phyloP scores from a whole-genome alignment of 768 basidiomycete genomes.

The Psilocybe sp. region DNA sequence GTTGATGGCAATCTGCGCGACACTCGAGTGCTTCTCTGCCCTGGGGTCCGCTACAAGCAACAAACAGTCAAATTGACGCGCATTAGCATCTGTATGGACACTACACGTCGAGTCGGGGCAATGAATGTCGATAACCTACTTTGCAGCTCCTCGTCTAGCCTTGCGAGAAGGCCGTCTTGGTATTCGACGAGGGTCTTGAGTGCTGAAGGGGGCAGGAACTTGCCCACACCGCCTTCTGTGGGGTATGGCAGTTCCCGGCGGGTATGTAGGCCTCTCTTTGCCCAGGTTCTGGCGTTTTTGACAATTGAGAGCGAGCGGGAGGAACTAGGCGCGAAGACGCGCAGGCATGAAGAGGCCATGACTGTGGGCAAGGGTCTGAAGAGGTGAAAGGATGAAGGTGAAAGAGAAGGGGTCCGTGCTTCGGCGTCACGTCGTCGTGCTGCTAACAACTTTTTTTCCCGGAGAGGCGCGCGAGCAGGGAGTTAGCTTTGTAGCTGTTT shows the following conservation, averaged over 20 bases:
- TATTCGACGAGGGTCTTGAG: conserved; percentile 76
- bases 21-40: conserved; percentile 48
- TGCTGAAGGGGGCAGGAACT: conserved; percentile 74
- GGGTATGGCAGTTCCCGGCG: conserved; percentile 60
- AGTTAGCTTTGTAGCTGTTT: conserved; percentile 27
- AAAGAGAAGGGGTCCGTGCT: background rate
- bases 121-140: conserved; percentile 51
- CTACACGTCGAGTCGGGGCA: too few relatives aligned
- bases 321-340: conserved; percentile 22
- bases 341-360: conserved; percentile 28
- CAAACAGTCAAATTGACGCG: conserved; percentile 35
- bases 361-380: conserved; percentile 4
- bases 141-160: conserved; percentile 71
- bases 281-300: conserved; percentile 18
- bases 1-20: conserved; percentile 71
- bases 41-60: conserved; percentile 28
- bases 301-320: conserved; percentile 16
- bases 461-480: conserved; percentile 19
- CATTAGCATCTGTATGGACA: background rate
- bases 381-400: background rate
- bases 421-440: conserved; percentile 9
- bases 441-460: conserved; percentile 19
- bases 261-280: conserved; percentile 44
- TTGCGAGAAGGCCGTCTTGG: conserved; percentile 78
- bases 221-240: conserved; percentile 68